Conservation (phyloP, 2,329 filamentous ascomycete species). For the Ciborinia camelliae region DNA sequence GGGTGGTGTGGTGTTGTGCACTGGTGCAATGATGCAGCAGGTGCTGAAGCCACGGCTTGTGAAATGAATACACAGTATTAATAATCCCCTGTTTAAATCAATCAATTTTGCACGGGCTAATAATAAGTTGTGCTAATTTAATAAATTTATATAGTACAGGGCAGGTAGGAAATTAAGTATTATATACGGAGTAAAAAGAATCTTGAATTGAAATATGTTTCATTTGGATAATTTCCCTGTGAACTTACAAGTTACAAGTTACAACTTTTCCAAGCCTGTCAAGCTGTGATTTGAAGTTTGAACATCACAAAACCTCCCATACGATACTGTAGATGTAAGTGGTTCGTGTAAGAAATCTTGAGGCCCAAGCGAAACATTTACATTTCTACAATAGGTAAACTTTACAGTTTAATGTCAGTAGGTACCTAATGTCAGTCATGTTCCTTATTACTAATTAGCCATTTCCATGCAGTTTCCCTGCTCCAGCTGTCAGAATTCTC, state of each 20-base stretch:
- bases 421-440: no score
- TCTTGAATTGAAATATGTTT: conserved; percentile 1
- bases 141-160: not conserved
- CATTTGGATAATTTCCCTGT: not conserved
- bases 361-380: conserved; percentile 4
- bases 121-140: not conserved
- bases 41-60: conserved; percentile 8
- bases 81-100: no score
- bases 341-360: not conserved
- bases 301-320: not conserved
- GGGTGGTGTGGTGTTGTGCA: no score
- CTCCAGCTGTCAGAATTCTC: conserved; percentile 18
- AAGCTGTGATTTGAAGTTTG: not conserved
- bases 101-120: no score
- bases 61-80: no score
- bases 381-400: no score
- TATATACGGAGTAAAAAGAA: no score
- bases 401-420: no score
- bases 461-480: conserved; percentile 10
- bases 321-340: no score
- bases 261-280: no score
- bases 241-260: not conserved
- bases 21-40: not conserved
- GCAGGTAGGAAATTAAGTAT: conserved; percentile 3
- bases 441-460: not conserved